Base-by-base conservation (phyloP, 208 protist species). In the Crithidia expoeki region DNA sequence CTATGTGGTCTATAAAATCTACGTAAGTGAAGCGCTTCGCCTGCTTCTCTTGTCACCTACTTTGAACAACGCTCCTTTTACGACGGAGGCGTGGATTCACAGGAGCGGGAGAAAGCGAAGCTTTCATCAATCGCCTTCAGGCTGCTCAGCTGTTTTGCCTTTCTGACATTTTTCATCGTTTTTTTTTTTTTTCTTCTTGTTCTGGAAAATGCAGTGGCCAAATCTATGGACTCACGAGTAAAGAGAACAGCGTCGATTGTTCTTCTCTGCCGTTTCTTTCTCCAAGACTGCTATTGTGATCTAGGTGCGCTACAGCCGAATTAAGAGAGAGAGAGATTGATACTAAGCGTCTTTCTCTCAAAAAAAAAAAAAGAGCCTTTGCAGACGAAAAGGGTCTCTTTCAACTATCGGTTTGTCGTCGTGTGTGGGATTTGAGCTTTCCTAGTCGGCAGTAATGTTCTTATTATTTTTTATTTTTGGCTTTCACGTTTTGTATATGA, bases 371-470 rank as follows among this genome's bases (percentile, higher is more conserved):
- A 57, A 38, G 3, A 44, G 30, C 16, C 30, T 34, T 9, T 34
- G 49, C 36, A 40, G 12, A 40, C 12, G 36, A 40, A 12, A 40
- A 40, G 36, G 12, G 12, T 59, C n/a, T n/a, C n/a, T n/a, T n/a
- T n/a, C n/a, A n/a, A n/a, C n/a, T n/a, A n/a, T n/a, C n/a, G 21
- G 63, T 66, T 62, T 75, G 27, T 74, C 75, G 7, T 50, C 59
- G 34, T 46, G 59, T n/a, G 55, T 25, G 2, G n/a, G n/a, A 61
- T 64, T 53, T 66, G 42, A 40, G 9, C 5, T 40, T 40, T 12
- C 36, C 36, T 14, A 40, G 36, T 14, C 5, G 12, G 36, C 36
- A 40, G 16, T 44, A 64, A 23, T 19, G 28, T 21, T 64, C n/a
- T n/a, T n/a, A n/a, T n/a, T n/a, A n/a, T n/a, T n/a, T n/a, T n/a